Conservation (phyloP, 352 stramenopile species). For the Thalassiosira mediterranea region DNA sequence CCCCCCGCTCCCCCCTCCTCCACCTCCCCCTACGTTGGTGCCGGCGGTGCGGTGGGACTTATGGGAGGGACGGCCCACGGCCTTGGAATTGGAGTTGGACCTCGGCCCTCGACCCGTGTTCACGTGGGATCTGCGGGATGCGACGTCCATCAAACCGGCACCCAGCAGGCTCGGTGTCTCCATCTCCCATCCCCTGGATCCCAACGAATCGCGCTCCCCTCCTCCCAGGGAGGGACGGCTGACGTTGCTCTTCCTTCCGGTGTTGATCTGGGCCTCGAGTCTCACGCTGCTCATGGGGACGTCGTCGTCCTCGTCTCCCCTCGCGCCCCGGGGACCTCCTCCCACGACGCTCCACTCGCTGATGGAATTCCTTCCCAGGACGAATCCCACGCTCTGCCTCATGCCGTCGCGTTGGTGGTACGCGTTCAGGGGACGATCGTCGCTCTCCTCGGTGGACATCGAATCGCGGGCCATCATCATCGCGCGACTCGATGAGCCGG, state of each 20-base stretch:
- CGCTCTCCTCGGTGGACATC: slow-evolving; percentile 9
- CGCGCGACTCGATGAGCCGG: not conserved
- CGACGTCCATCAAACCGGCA: slow-evolving; percentile 28
- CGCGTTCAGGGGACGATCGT: slow-evolving; percentile 8
- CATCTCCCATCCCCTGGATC: too few relatives aligned
- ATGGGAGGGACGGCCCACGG: slow-evolving; percentile 6
- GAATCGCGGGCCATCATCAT: slow-evolving; percentile 9
- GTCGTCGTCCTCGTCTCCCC: not conserved
- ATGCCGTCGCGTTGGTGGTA: not conserved
- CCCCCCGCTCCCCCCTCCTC: not conserved
- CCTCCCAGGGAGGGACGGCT: slow-evolving; percentile 9
- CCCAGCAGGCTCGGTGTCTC: slow-evolving; percentile 28
- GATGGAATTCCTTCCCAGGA: slow-evolving; percentile 39
- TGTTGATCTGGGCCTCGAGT: slow-evolving; percentile 25
- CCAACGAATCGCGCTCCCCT: slow-evolving; percentile 20
- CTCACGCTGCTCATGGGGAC: slow-evolving; percentile 22
- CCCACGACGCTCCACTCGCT: slow-evolving; percentile 41
- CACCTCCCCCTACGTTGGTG: not conserved
- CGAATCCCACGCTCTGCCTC: slow-evolving; percentile 49
- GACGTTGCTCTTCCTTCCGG: slow-evolving; percentile 35
- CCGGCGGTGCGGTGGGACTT: not conserved
- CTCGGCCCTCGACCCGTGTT: slow-evolving; percentile 17
- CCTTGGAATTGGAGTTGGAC: not conserved
- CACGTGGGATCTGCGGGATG: slow-evolving; percentile 31
- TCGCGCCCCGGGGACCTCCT: not conserved